These are phyloP conservation scores for Bidens hawaiensis DNA, from an alignment of 140 eudicot species.

Conservation along the genomic window DNA sequence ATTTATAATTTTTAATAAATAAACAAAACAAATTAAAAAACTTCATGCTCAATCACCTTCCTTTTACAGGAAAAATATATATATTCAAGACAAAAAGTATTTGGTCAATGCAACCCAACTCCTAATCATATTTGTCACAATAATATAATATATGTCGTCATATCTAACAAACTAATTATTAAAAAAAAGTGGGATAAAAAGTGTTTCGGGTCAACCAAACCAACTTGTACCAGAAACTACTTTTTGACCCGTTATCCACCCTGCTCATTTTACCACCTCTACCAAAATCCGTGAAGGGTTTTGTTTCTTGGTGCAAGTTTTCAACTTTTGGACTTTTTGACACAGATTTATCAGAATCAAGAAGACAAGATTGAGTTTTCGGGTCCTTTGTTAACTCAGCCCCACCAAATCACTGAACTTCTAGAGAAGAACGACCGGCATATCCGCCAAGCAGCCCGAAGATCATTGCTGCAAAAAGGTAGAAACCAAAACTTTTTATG, in stretches of 20 bases:
- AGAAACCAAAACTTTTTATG: neutral
- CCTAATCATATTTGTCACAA: neutral
- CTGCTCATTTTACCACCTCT: neutral
- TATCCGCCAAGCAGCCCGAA: slow-evolving; percentile 85
- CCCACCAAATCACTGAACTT: slow-evolving; percentile 70
- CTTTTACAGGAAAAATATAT: too few relatives aligned
- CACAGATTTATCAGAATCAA: slow-evolving; percentile 58
- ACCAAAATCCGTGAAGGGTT: neutral
- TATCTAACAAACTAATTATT: neutral
- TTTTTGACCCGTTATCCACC: slow-evolving; percentile 1
- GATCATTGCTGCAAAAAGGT: slow-evolving; percentile 91
- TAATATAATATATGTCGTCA: neutral
- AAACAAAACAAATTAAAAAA: too few relatives aligned
- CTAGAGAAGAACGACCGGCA: slow-evolving; percentile 82
- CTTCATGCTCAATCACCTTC: too few relatives aligned
- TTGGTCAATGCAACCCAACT: neutral
- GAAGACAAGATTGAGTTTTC: slow-evolving; percentile 89
- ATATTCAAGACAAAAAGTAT: neutral
- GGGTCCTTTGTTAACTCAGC: slow-evolving; percentile 82
- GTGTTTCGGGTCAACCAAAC: neutral
- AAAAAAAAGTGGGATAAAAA: neutral
- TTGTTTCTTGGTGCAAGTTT: slow-evolving; percentile 8
- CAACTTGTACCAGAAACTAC: neutral
- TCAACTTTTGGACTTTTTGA: slow-evolving; percentile 20
- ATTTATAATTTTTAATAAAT: too few relatives aligned